Evolutionary conservation across 768 basidiomycete genomes (phyloP), one percentile per base, ranked within the genome.

Genomic region (Suillus decipiens): DNA sequence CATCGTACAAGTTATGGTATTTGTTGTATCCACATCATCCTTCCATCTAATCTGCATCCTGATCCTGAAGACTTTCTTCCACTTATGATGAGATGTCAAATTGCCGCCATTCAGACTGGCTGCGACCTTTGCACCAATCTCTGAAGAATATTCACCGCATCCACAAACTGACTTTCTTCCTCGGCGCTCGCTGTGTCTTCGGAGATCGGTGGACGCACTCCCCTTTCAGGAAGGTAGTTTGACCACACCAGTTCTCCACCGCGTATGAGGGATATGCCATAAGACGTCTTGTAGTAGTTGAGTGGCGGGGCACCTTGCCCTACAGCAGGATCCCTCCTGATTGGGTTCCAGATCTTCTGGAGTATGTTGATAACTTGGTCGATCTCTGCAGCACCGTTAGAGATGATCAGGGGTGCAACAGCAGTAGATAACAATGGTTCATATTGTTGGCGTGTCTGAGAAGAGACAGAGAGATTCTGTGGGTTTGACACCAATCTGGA

Each of bases 131-230:
- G 37, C 39, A 42, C 56, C 28, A 89, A 72, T 63, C 80, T 70
- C 43, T 86, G 75, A 19, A 92, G 82, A 57, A 92, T 90, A 41
- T 82, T 83, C 1, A 93, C 85, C 2, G 89, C 92, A 19, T 87
- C 75, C 73, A 80, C 81, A 71, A 93, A 94, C 73, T 85, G 80
- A n/a, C 61, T 76, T 76, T 86, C 90, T 61, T 93, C 76, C 68
- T 86, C 86, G 14, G 79, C 81, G 31, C 85, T 85, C 14, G 87
- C 76, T 63, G 83, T 72, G 15, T 82, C 80, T 1, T 66, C 56
- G 67, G 85, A 86, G 8, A 24, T 57, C 11, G 83, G 45, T 51
- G 24, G 62, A 41, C 28, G 15, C 31, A 33, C 75, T 17, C 66
- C 85, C 89, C 89, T 71, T 82, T 80, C 77, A 90, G 88, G 58